Evolutionary conservation across 2,329 filamentous ascomycete genomes (phyloP), one percentile per base, ranked within the genome.

Genomic region (Ceratocystis colombiana): DNA sequence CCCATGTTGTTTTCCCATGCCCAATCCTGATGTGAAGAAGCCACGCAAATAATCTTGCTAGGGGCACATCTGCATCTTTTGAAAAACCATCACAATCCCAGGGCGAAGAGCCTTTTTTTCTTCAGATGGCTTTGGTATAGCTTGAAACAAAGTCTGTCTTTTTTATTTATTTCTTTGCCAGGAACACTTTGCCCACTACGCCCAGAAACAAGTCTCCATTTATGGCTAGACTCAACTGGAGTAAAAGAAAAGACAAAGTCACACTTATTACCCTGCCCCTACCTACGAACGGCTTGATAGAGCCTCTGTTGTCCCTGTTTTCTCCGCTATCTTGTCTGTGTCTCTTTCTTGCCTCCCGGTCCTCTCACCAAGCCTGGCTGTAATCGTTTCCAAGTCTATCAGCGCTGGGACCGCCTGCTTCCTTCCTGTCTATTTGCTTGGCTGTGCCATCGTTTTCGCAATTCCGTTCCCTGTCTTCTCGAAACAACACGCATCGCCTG

Each of bases 221-320:
- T 57, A 15, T 30, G 53, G 53, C 53, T 57, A 57, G 53, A 30
- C 53, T 57, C 7, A 2, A 28, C 53, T 28, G 53, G 53, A 57
- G 30, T 57, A 30, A 57, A 57, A 20, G 30, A 33, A 33, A 57
- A 17, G 53, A 57, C 53, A 57, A 30, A 57, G 25, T 8, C 25
- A 57, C 53, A n/a, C 53, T 7, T 28, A 5, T 3, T 17, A 30
- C 25, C 25, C 22, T 17, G 22, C 50, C 50, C 53, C 53, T 57
- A 57, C 25, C 53, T 30, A 28, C n/a, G 15, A 57, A 33, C 30
- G 2, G 53, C 53, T 57, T 57, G 25, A n/a, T 57, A 57, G 53
- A 57, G 53, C 53, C 53, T 28, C 53, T 30, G 53, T 57, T 57
- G 5, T 57, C 53, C 33, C 53, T 57, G 15, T 57, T 57, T 28